Percentiles rank a stretch among this genome's conserved stretches.
phyloP scores from a whole-genome alignment of 345 rosid genomes.

The Erysimum cheiranthoides region DNA sequence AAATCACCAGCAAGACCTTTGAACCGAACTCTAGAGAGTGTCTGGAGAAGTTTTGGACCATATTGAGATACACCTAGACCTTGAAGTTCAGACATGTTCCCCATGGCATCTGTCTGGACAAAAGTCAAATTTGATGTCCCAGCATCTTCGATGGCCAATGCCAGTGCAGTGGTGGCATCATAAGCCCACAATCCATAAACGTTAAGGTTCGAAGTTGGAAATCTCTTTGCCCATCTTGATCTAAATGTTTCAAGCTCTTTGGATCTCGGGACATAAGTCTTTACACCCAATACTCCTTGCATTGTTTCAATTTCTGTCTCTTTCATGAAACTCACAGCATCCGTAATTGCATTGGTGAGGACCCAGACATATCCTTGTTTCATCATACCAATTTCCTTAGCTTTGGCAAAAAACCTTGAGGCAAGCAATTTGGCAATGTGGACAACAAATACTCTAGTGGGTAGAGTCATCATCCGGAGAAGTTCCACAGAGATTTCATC shows the following conservation, averaged over 20 bases:
- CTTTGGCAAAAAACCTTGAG: constrained; percentile 48
- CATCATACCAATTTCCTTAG: constrained; percentile 56
- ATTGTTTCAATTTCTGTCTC: constrained; percentile 30
- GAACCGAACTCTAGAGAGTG: constrained; percentile 46
- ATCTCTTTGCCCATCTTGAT: constrained; percentile 42
- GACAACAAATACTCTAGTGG: constrained; percentile 58
- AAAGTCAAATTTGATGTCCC: constrained; percentile 29
- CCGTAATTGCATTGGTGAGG: constrained; percentile 45
- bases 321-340: constrained; percentile 16
- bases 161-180: constrained; percentile 53
- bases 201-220: constrained; percentile 40
- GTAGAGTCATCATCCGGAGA: constrained; percentile 49
- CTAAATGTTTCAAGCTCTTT: constrained; percentile 34
- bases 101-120: constrained; percentile 13
- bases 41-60: constrained; percentile 48
- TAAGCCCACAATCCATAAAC: constrained; percentile 52
- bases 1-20: constrained; percentile 53
- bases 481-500: constrained; percentile 53
- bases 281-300: constrained; percentile 55
- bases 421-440: constrained; percentile 47
- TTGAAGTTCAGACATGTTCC: constrained; percentile 46
- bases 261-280: constrained; percentile 42
- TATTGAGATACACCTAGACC: constrained; percentile 46
- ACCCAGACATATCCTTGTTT: constrained; percentile 55
- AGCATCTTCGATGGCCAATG: constrained; percentile 55